phyloP scores from a whole-genome alignment of 2,329 filamentous ascomycete genomes.

The Sclerotinia nivalis region DNA sequence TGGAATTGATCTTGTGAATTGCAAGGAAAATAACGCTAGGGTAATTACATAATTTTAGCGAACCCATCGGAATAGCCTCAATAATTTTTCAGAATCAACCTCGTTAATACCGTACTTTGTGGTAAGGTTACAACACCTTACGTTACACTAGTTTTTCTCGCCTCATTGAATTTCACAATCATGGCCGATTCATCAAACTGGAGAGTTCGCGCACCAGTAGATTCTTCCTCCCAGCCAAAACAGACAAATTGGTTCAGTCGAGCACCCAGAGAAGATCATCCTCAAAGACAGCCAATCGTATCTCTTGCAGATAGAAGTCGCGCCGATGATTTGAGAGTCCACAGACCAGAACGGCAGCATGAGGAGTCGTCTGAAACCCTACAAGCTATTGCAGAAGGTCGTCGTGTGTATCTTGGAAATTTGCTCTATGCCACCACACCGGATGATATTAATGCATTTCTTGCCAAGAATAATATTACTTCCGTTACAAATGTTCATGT shows the following conservation, averaged over 20 bases:
- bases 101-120: no score
- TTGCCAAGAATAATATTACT: background rate
- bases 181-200: conserved; percentile 15
- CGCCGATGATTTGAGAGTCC: background rate
- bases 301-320: background rate
- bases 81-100: no score
- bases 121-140: no score
- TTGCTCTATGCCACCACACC: conserved; percentile 1
- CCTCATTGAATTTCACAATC: background rate
- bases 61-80: no score
- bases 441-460: background rate
- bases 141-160: no score
- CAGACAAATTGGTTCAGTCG: background rate
- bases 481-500: background rate
- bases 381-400: background rate
- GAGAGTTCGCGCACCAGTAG: background rate
- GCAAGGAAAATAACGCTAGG: no score
- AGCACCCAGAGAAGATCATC: background rate
- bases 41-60: no score
- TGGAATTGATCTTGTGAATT: no score
- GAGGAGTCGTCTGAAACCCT: background rate
- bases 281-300: conserved; percentile 12
- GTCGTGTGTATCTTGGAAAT: conserved; percentile 15
- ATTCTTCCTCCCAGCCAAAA: background rate
- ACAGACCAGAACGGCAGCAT: background rate